Evolutionary conservation across 78 protist genomes (phyloP).

Genomic region (Pelomyxa schiedti): DNA sequence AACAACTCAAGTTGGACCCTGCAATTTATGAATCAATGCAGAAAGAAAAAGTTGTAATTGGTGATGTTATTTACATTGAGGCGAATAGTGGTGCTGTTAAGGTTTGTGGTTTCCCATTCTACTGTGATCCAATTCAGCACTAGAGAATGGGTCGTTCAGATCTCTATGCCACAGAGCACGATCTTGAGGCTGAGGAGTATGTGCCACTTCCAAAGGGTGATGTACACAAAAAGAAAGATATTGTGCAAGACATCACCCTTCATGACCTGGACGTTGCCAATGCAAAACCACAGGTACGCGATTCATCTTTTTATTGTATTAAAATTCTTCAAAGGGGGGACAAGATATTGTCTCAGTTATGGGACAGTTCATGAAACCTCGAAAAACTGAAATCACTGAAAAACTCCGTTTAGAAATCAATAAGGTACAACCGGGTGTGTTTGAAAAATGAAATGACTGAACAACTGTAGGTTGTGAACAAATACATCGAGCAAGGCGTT

Average conservation of each 20-base stretch:
- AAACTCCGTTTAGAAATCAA: conserved; percentile 97
- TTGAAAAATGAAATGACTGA: background rate
- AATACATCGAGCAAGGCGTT: conserved; percentile 98
- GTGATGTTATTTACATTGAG: conserved; percentile 98
- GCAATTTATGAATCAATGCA: conserved; percentile 91
- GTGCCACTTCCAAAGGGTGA: conserved; percentile 99
- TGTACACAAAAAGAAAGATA: conserved; percentile 94
- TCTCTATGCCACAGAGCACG: conserved; percentile 87
- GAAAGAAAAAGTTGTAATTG: conserved; percentile 91
- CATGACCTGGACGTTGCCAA: conserved; percentile 99
- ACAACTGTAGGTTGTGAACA: conserved; percentile 76
- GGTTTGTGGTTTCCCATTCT: conserved; percentile 8
- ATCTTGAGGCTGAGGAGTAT: conserved; percentile 98
- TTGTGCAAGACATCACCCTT: conserved; percentile 93
- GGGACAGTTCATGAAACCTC: conserved; percentile 88
- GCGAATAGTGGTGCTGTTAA: conserved; percentile 91
- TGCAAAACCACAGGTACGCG: conserved; percentile 79
- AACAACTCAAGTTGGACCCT: conserved; percentile 93
- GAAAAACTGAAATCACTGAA: conserved; percentile 99
- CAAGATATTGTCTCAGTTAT: conserved; percentile 94
- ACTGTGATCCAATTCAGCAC: background rate
- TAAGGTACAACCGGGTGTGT: conserved; percentile 67
- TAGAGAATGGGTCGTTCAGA: conserved; percentile 94
- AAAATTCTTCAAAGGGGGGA: conserved; percentile 89
- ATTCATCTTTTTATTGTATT: too few species aligned